phyloP scores from a whole-genome alignment of 208 protist genomes.

The Trypanosoma brucei region DNA sequence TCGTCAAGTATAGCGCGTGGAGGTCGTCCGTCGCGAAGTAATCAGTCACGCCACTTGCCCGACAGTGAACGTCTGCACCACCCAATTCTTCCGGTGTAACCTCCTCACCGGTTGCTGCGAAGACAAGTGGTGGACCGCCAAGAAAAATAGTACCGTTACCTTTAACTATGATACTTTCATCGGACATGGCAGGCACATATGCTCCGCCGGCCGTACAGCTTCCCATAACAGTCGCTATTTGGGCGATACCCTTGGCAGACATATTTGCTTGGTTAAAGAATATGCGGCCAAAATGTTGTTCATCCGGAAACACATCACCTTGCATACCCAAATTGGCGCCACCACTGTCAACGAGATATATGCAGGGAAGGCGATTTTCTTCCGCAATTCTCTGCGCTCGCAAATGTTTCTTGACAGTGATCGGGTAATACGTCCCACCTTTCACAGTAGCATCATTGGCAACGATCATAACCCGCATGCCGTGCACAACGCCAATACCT shows the following conservation, averaged over 20 bases:
- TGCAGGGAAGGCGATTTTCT: conserved; percentile 94
- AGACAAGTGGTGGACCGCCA: conserved; percentile 92
- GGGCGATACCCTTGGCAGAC: conserved; percentile 90
- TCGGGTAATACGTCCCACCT: conserved; percentile 97
- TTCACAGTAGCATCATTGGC: conserved; percentile 97
- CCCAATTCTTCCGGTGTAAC: conserved; percentile 94
- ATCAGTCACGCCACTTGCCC: conserved; percentile 89
- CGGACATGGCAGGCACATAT: conserved; percentile 95
- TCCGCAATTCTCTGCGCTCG: conserved; percentile 94
- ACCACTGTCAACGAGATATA: conserved; percentile 96
- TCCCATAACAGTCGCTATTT: conserved; percentile 97
- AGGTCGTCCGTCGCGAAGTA: conserved; percentile 90
- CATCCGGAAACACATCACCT: conserved; percentile 94
- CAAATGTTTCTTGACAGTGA: conserved; percentile 97
- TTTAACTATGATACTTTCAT: conserved; percentile 93
- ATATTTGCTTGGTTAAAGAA: conserved; percentile 98
- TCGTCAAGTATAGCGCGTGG: conserved; percentile 84
- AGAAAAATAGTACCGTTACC: conserved; percentile 95
- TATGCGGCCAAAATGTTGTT: conserved; percentile 96
- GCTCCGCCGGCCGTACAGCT: conserved; percentile 96
- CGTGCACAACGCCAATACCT: conserved; percentile 85
- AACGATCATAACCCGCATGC: conserved; percentile 92
- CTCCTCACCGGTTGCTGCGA: conserved; percentile 91
- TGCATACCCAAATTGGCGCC: conserved; percentile 93
- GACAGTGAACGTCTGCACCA: conserved; percentile 92